These are phyloP conservation scores for Mariannaea elegans DNA, from an alignment of 2,329 filamentous ascomycete genomes.

Conservation along the genomic window DNA sequence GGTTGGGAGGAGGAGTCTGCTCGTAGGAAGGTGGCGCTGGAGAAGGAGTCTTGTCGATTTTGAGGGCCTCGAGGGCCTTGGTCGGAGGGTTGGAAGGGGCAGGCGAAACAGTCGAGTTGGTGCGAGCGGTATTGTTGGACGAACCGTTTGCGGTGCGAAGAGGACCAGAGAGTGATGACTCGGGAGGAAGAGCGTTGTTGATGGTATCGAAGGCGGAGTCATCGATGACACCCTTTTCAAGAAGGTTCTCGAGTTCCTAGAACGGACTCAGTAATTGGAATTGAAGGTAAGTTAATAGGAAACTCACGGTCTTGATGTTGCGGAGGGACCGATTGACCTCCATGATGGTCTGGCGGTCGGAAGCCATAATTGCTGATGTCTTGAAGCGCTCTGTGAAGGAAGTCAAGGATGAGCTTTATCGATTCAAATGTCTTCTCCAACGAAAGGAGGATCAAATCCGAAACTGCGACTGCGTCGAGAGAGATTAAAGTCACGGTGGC, in stretches of 20 bases:
- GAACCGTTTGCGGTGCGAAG: constrained; percentile 51
- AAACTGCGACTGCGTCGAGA: constrained; percentile 8
- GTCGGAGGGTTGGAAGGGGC: constrained; percentile 44
- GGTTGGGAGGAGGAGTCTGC: constrained; percentile 55
- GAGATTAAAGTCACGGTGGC: not conserved
- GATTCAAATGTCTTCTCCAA: not conserved
- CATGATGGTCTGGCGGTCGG: constrained; percentile 67
- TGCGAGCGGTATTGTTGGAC: constrained; percentile 43
- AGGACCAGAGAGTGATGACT: constrained; percentile 66
- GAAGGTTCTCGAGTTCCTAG: constrained; percentile 90
- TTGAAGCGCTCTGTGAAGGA: not conserved
- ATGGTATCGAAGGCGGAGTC: constrained; percentile 80
- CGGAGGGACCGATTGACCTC: constrained; percentile 86
- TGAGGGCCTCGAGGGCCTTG: constrained; percentile 55
- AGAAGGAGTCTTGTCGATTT: constrained; percentile 43
- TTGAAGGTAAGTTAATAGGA: not conserved
- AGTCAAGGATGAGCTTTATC: not conserved
- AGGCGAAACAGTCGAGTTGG: constrained; percentile 41
- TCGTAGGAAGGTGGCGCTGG: constrained; percentile 62
- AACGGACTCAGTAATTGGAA: constrained; percentile 13
- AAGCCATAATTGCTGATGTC: constrained; percentile 49
- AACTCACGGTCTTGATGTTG: constrained; percentile 80
- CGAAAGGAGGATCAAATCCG: constrained; percentile 4
- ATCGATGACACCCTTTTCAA: constrained; percentile 82
- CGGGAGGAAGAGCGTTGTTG: constrained; percentile 76